Evolutionary conservation across 345 rosid species (phyloP).

Genomic region (Camelina hispida): DNA sequence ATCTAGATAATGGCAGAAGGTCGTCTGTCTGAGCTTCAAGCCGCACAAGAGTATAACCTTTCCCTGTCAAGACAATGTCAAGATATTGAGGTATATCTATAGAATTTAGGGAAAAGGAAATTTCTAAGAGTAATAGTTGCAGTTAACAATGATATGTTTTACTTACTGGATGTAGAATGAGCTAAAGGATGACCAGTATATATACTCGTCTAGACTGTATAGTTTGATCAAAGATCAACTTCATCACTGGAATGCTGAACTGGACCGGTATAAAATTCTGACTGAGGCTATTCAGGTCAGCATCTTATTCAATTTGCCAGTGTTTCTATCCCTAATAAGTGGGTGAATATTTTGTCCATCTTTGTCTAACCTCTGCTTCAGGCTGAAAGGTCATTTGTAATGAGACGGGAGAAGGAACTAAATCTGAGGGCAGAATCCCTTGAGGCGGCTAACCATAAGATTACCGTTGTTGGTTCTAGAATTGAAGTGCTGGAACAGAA

Average conservation of each 20-base stretch:
- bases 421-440: conserved; percentile 63
- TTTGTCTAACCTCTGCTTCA: conserved; percentile 53
- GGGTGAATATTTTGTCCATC: conserved; percentile 21
- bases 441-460: conserved; percentile 65
- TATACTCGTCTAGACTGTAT: conserved; percentile 69
- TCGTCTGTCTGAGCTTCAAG: conserved; percentile 85
- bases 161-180: conserved; percentile 59
- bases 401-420: conserved; percentile 84
- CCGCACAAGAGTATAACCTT: conserved; percentile 68
- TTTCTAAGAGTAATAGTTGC: conserved; percentile 24
- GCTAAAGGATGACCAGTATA: conserved; percentile 79
- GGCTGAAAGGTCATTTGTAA: conserved; percentile 74
- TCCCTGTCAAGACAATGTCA: conserved; percentile 71
- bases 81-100: conserved; percentile 68
- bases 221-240: conserved; percentile 77
- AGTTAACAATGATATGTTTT: conserved; percentile 32
- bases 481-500: conserved; percentile 72
- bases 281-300: conserved; percentile 76
- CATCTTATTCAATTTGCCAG: conserved; percentile 29
- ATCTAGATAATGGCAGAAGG: conserved; percentile 76
- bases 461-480: conserved; percentile 58
- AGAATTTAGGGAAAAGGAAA: conserved; percentile 24
- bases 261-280: conserved; percentile 67
- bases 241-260: conserved; percentile 77
- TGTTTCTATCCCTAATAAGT: conserved; percentile 35